Evolutionary conservation across 768 basidiomycete species (phyloP).

Genomic region (Mycena floridula): DNA sequence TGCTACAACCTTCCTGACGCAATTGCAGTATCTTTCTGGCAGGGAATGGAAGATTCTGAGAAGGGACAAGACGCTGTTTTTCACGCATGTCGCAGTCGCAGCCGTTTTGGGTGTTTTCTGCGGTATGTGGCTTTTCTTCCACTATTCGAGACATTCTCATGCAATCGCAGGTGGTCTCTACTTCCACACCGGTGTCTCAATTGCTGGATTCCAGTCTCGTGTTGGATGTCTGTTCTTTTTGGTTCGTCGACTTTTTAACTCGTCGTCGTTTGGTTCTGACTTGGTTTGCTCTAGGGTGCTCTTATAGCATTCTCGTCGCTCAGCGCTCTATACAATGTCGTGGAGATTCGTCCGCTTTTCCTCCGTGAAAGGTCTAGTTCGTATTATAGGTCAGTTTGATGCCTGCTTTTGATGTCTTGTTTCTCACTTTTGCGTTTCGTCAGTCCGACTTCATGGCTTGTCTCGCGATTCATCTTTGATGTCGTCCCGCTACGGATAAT

Average conservation of each 20-base stretch:
- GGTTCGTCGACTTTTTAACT: slow-evolving; percentile 34
- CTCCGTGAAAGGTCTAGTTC: slow-evolving; percentile 79
- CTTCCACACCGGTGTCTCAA: slow-evolving; percentile 70
- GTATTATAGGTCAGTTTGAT: slow-evolving; percentile 67
- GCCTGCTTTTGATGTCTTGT: too few species aligned
- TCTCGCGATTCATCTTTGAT: slow-evolving; percentile 86
- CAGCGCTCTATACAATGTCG: slow-evolving; percentile 85
- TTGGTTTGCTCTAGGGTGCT: too few species aligned
- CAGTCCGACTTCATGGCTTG: slow-evolving; percentile 86
- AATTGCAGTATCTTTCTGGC: slow-evolving; percentile 74
- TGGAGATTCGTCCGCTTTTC: slow-evolving; percentile 81
- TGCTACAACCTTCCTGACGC: slow-evolving; percentile 82
- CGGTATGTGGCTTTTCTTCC: slow-evolving; percentile 36
- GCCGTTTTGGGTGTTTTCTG: slow-evolving; percentile 80
- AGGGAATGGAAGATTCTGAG: slow-evolving; percentile 82
- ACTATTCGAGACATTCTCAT: background rate
- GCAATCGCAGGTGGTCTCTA: slow-evolving; percentile 85
- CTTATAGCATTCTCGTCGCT: slow-evolving; percentile 88
- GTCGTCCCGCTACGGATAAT: slow-evolving; percentile 83
- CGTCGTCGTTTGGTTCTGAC: background rate
- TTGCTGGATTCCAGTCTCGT: slow-evolving; percentile 90
- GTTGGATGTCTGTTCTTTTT: slow-evolving; percentile 96
- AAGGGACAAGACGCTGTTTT: slow-evolving; percentile 76
- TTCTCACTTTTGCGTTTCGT: background rate
- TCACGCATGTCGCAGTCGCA: slow-evolving; percentile 71